Evolutionary conservation across 139 green algal species (phyloP).

Genomic region (Dunaliella primolecta): DNA sequence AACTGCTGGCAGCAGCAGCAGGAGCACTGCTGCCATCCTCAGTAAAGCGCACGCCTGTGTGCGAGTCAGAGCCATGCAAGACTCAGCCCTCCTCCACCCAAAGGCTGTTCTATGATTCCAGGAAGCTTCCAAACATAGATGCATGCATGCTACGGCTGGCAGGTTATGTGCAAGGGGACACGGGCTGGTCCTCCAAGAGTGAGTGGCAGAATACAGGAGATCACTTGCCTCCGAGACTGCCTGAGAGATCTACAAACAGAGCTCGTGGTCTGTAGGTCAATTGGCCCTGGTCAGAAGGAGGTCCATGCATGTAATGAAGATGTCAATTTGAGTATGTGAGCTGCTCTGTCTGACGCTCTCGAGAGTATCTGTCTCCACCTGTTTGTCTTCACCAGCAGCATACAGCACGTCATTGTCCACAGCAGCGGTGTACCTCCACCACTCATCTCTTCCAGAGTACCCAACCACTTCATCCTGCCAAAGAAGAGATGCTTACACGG

Average conservation of each 20-base stretch:
- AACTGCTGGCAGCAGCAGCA: neutral
- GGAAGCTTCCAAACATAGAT: too few relatives aligned
- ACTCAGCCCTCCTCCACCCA: too few relatives aligned
- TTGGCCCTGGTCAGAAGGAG: conserved; percentile 39
- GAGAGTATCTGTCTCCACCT: too few relatives aligned
- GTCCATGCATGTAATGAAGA: too few relatives aligned
- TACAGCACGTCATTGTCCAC: conserved; percentile 56
- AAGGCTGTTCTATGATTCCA: too few relatives aligned
- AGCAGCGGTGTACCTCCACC: conserved; percentile 17
- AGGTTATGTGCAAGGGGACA: too few relatives aligned
- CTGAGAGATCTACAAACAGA: conserved; percentile 62
- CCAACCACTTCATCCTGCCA: conserved; percentile 68
- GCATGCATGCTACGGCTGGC: too few relatives aligned
- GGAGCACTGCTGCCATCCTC: neutral
- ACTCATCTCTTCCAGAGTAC: conserved; percentile 34
- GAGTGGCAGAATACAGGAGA: too few relatives aligned
- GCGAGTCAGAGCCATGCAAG: too few relatives aligned
- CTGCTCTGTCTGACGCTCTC: too few relatives aligned
- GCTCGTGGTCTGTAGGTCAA: conserved; percentile 55
- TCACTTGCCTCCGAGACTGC: conserved; percentile 53
- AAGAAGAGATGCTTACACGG: neutral
- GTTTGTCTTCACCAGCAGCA: conserved; percentile 23
- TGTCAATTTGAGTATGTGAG: too few relatives aligned
- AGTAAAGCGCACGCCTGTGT: conserved; percentile 1
- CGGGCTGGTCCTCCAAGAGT: too few relatives aligned